Conservation (phyloP, 177 flowering plant species). For the Vitis hybrid region DNA sequence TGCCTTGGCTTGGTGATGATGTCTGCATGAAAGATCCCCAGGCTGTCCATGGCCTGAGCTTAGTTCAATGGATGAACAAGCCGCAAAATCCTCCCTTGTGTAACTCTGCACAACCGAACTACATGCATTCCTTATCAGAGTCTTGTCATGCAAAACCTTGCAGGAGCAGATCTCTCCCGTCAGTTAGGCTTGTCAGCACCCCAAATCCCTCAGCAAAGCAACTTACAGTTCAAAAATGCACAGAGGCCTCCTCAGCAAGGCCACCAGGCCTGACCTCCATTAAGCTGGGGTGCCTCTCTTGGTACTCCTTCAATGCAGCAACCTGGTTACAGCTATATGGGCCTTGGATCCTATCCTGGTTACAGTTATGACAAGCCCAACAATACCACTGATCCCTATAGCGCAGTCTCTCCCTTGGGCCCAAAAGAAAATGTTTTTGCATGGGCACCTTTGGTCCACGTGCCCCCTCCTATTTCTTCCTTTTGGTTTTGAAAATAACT, state of each 20-base stretch:
- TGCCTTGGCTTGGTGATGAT: constrained; percentile 95
- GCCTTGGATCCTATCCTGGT: no score
- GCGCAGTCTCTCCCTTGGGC: no score
- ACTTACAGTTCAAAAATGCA: constrained; percentile 50
- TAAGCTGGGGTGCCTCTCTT: no score
- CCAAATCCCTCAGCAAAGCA: constrained; percentile 61
- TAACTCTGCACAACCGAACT: constrained; percentile 65
- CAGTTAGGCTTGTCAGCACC: constrained; percentile 62
- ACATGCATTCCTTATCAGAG: constrained; percentile 46
- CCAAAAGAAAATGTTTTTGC: no score
- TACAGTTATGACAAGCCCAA: no score
- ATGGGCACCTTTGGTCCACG: no score
- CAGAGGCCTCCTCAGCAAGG: constrained; percentile 57
- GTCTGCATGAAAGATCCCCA: constrained; percentile 67
- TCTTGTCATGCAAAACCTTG: constrained; percentile 49
- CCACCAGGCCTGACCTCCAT: constrained; percentile 24
- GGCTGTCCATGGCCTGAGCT: constrained; percentile 69
- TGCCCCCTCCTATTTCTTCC: no score
- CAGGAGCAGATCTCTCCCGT: constrained; percentile 66
- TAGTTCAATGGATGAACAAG: constrained; percentile 97
- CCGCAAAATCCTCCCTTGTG: constrained; percentile 63
- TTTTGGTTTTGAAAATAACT: no score
- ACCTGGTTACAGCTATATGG: no score
- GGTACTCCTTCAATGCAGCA: no score
- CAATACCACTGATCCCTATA: no score